phyloP scores from a whole-genome alignment of 2,329 filamentous ascomycete genomes.

The Arthrobotrys pseudoclavata region DNA sequence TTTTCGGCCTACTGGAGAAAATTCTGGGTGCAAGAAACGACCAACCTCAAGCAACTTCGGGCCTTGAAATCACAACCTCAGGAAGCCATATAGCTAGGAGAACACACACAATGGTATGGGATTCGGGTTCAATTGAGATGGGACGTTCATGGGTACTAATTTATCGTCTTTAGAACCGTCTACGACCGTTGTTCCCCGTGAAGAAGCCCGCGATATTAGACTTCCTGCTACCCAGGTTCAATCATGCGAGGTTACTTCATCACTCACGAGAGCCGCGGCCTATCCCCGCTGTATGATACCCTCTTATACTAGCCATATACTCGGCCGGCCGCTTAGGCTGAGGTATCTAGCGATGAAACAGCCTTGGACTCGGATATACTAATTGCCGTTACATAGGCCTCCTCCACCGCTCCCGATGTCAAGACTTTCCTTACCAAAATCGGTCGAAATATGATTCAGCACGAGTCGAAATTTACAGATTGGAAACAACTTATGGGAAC shows the following conservation, averaged over 20 bases:
- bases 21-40: slow-evolving; percentile 28
- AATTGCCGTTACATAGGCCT: slow-evolving; percentile 60
- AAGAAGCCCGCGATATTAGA: slow-evolving; percentile 36
- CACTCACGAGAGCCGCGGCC: slow-evolving; percentile 44
- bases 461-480: slow-evolving; percentile 86
- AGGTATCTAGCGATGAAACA: not conserved
- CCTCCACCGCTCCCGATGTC: slow-evolving; percentile 77
- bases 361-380: not conserved
- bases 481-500: slow-evolving; percentile 93
- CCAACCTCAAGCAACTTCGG: slow-evolving; percentile 4
- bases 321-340: not conserved
- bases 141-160: slow-evolving; percentile 8
- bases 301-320: not conserved
- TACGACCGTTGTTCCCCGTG: slow-evolving; percentile 48
- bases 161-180: slow-evolving; percentile 31
- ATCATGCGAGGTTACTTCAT: slow-evolving; percentile 58
- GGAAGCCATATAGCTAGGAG: not conserved
- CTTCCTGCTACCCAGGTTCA: slow-evolving; percentile 44
- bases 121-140: not conserved
- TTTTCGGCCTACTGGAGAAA: slow-evolving; percentile 5
- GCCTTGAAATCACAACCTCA: not conserved
- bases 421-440: slow-evolving; percentile 90
- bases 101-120: slow-evolving; percentile 36
- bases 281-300: slow-evolving; percentile 43
- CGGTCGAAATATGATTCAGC: slow-evolving; percentile 84